These are phyloP conservation scores for Cinnamomum chago DNA, from an alignment of 164 flowering plant species.

Conservation along the genomic window DNA sequence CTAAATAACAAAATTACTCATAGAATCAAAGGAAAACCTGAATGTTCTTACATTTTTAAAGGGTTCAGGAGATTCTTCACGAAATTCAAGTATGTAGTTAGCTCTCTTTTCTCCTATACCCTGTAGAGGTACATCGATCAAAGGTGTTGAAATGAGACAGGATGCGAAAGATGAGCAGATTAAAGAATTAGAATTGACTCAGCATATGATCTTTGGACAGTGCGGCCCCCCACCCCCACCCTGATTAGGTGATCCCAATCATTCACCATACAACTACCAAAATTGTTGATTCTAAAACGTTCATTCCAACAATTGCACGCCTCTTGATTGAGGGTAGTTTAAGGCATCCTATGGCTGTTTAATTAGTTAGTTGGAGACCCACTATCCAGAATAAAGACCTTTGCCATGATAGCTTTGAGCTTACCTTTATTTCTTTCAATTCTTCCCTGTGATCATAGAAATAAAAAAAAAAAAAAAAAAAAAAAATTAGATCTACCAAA, in stretches of 20 bases:
- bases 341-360: not conserved
- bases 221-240: too few species aligned
- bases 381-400: not conserved
- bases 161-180: not conserved
- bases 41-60: slow-evolving; percentile 50
- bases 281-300: not conserved
- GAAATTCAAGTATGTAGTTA: slow-evolving; percentile 51
- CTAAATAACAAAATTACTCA: not conserved
- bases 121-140: slow-evolving; percentile 21
- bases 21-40: not conserved
- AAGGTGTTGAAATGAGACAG: not conserved
- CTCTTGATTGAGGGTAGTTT: not conserved
- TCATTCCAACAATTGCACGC: not conserved
- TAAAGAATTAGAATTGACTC: not conserved
- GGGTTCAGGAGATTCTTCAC: slow-evolving; percentile 60
- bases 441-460: slow-evolving; percentile 49
- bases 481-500: not conserved
- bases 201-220: too few species aligned
- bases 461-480: not conserved
- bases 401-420: not conserved
- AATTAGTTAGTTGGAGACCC: not conserved
- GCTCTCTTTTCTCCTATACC: slow-evolving; percentile 89
- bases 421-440: slow-evolving; percentile 51
- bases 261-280: not conserved
- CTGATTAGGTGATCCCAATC: not conserved